Base-by-base conservation (phyloP, 495 filamentous ascomycete genomes). In the Hypoxylon cercidicola region DNA sequence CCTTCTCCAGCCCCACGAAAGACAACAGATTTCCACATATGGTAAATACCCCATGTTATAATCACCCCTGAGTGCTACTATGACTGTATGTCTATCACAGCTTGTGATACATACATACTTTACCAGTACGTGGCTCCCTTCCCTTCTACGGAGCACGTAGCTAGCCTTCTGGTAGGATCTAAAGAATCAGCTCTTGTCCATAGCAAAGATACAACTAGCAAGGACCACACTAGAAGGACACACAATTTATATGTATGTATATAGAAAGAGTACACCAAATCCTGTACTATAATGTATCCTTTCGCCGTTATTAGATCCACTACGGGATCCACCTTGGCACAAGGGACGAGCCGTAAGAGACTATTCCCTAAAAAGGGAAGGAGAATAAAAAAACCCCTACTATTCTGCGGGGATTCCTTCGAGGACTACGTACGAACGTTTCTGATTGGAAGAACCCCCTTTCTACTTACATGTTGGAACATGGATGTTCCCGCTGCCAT, bases 301-400 rank as follows among this genome's bases (percentile, higher is more conserved):
- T 9, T 11, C 34, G 34, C 34, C 34, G 34, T 46, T 8, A 5
- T 11, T 46, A 15, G 18, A 15, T n/a, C 43, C 43, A 46, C 43
- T 46, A 25, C 43, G 18, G 43, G 13, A 46, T 18, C 19, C 18
- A n/a, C 43, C 23, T 46, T 46, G 21, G 43, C 43, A 3, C 43
- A 4, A 46, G 43, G 43, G 43, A 46, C 43, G 43, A 23, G 43
- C 43, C 43, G 43, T 23, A 21, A n/a, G 34, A n/a, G 34, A n/a
- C 34, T 37, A 37, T 37, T 11, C 11, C 34, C 34, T 37, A 37
- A n/a, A 37, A 37, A 37, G 34, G 34, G 34, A 37, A 37, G 8
- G 11, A 37, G 13, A 37, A 11, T 3, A 37, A n/a, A 37, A n/a
- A 37, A 12, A 3, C 34, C 34, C 13, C 34, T 2, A 3, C 2